Conservation (phyloP, 2,329 filamentous ascomycete species). For the Fusarium xyrophilum region DNA sequence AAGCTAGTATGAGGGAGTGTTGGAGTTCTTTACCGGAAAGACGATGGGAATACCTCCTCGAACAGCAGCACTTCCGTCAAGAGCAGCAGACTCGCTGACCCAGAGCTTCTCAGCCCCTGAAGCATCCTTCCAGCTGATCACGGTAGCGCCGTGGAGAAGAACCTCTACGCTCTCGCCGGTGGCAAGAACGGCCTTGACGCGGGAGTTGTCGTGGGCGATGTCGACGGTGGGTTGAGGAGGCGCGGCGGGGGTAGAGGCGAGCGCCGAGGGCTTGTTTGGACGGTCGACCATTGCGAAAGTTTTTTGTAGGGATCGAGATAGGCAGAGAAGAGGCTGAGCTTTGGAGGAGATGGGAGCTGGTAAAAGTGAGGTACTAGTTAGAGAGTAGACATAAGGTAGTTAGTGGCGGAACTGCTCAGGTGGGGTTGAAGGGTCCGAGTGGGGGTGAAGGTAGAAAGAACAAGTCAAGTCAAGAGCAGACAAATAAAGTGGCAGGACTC, state of each 20-base stretch:
- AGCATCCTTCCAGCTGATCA: conserved; percentile 90
- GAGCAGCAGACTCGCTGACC: conserved; percentile 77
- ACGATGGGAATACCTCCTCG: conserved; percentile 91
- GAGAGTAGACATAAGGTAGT: not conserved
- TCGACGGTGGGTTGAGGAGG: conserved; percentile 79
- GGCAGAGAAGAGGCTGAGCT: not conserved
- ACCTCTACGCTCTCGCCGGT: conserved; percentile 87
- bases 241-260: conserved; percentile 75
- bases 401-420: conserved; percentile 21
- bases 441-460: conserved; percentile 17
- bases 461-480: not conserved
- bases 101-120: conserved; percentile 83
- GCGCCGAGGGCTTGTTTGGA: conserved; percentile 80
- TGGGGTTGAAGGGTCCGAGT: conserved; percentile 34
- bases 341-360: conserved; percentile 17
- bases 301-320: not conserved
- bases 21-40: conserved; percentile 76
- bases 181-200: conserved; percentile 80
- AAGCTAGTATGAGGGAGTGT: not conserved
- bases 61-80: conserved; percentile 89
- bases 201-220: conserved; percentile 73
- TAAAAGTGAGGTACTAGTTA: not conserved
- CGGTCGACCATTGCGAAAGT: conserved; percentile 73
- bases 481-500: not conserved
- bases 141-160: conserved; percentile 89